Conservation (phyloP, 2,329 filamentous ascomycete species). For the Neofusicoccum ribis region DNA sequence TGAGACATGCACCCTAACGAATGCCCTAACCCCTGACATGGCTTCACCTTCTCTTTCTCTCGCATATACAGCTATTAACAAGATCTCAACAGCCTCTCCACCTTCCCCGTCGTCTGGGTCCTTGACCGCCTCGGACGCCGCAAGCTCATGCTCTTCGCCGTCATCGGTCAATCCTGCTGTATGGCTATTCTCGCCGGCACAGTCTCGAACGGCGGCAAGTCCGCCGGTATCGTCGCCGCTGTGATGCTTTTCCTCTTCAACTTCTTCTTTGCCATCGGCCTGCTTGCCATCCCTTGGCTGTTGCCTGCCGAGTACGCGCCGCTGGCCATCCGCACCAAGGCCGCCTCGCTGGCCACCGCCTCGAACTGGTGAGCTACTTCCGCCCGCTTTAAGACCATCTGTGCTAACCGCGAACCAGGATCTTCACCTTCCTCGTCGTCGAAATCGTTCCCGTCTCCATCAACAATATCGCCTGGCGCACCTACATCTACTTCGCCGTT, state of each 20-base stretch:
- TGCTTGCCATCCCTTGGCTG: constrained; percentile 27
- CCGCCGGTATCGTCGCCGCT: constrained; percentile 45
- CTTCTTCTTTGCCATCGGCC: constrained; percentile 33
- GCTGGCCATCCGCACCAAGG: constrained; percentile 41
- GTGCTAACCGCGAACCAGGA: constrained; percentile 26
- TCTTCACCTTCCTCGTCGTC: constrained; percentile 34
- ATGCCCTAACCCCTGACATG: too few species aligned
- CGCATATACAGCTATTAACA: neutral
- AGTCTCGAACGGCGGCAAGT: constrained; percentile 35
- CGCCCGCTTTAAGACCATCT: constrained; percentile 24
- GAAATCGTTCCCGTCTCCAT: constrained; percentile 44
- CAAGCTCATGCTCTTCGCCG: constrained; percentile 34
- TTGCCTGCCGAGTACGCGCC: constrained; percentile 46
- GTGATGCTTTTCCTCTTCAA: constrained; percentile 46
- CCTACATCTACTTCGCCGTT: constrained; percentile 24
- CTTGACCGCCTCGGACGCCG: constrained; percentile 38
- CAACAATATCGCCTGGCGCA: constrained; percentile 30
- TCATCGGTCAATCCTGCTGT: constrained; percentile 33
- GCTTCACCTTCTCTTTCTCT: constrained; percentile 18
- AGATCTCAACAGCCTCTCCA: constrained; percentile 24
- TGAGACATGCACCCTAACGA: neutral
- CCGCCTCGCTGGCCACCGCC: constrained; percentile 38
- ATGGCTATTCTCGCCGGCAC: constrained; percentile 45
- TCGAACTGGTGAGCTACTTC: constrained; percentile 28
- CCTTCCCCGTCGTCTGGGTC: constrained; percentile 37